A percentile compares a stretch with the other conserved stretches of the same genome.
These are phyloP conservation scores for Taxawa tesnikishii DNA, from an alignment of 2,329 filamentous ascomycete species.

Conservation along the genomic window DNA sequence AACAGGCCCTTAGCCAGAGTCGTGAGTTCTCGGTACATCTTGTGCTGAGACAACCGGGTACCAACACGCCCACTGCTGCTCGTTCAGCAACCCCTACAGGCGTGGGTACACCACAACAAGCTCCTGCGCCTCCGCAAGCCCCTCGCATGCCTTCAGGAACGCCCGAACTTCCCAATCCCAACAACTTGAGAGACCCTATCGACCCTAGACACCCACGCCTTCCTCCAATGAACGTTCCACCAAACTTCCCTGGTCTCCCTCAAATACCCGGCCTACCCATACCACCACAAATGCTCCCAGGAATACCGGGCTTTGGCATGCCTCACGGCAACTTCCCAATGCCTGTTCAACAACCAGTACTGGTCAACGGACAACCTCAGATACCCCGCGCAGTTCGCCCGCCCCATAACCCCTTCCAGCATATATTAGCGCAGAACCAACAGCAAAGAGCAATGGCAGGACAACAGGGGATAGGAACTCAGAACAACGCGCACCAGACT, in stretches of 20 bases:
- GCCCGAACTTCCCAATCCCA: neutral
- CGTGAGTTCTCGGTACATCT: constrained; percentile 21
- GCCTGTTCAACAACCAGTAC: too few species aligned
- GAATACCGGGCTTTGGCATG: too few species aligned
- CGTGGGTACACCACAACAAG: neutral
- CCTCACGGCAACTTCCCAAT: too few species aligned
- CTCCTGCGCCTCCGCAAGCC: neutral
- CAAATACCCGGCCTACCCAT: too few species aligned
- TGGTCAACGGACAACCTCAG: too few species aligned
- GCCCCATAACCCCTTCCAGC: neutral
- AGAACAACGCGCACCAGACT: neutral
- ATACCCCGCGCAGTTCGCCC: neutral
- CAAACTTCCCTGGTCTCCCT: too few species aligned
- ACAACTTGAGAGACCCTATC: too few species aligned
- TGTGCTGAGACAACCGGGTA: constrained; percentile 10
- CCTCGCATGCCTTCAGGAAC: neutral
- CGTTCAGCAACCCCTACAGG: neutral
- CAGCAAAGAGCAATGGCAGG: neutral
- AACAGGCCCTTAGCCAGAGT: constrained; percentile 32
- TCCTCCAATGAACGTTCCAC: too few species aligned
- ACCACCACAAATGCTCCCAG: too few species aligned
- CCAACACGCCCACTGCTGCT: neutral
- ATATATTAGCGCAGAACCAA: neutral
- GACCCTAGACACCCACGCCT: too few species aligned
- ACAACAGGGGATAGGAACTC: neutral